A percentile compares a stretch with the other conserved stretches of the same genome.
These are phyloP conservation scores for Globisporangium spinosum DNA, from an alignment of 352 stramenopile species.

Conservation along the genomic window DNA sequence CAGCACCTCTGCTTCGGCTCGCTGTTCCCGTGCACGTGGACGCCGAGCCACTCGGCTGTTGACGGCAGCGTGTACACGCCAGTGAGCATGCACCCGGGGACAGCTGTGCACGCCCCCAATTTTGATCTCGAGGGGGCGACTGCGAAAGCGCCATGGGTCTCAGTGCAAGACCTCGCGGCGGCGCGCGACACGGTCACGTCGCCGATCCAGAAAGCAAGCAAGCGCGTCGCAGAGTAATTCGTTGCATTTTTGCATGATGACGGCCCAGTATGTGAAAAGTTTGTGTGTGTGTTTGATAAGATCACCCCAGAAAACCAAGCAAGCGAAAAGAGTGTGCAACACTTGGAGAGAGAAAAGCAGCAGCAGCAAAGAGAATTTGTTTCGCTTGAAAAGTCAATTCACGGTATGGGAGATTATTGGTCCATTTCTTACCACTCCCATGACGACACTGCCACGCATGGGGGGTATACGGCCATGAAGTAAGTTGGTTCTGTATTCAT, in stretches of 20 bases:
- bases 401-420: background rate
- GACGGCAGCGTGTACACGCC: constrained; percentile 39
- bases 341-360: background rate
- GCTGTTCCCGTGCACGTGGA: constrained; percentile 87
- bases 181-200: constrained; percentile 52
- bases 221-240: constrained; percentile 10
- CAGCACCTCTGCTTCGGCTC: constrained; percentile 98
- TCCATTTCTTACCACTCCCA: background rate
- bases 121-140: constrained; percentile 59
- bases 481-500: background rate
- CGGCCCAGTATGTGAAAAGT: background rate
- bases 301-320: background rate
- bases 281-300: background rate
- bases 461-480: background rate
- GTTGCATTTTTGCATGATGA: background rate
- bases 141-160: constrained; percentile 63
- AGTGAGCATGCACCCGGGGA: constrained; percentile 43
- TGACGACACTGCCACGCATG: background rate
- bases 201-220: constrained; percentile 21
- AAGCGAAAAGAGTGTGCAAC: background rate
- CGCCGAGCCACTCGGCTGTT: constrained; percentile 43
- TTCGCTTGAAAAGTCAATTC: background rate
- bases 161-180: constrained; percentile 47
- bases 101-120: constrained; percentile 60
- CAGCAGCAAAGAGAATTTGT: background rate